These are phyloP conservation scores for Fragaria nilgerrensis DNA, from an alignment of 306 rosid genomes.

Conservation along the genomic window DNA sequence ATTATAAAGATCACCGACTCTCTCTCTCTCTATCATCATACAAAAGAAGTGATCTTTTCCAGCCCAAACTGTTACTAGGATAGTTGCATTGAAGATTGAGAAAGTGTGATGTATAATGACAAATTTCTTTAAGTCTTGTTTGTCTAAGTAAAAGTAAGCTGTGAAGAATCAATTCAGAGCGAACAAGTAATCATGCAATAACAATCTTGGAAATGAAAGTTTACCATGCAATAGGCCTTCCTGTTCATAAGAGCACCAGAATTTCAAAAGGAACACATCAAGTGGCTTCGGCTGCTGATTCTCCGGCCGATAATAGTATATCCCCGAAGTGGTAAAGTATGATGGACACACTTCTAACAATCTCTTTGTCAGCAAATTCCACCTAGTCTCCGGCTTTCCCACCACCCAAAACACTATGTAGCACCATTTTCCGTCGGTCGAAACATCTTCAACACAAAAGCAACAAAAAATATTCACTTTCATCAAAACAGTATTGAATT, in stretches of 20 bases:
- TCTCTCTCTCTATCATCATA: background rate
- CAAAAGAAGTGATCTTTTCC: background rate
- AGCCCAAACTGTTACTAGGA: background rate
- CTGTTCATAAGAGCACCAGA: slow-evolving; percentile 52
- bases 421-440: slow-evolving; percentile 69
- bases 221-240: slow-evolving; percentile 55
- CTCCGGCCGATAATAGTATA: slow-evolving; percentile 37
- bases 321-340: slow-evolving; percentile 41
- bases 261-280: slow-evolving; percentile 51
- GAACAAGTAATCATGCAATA: background rate
- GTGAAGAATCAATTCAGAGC: background rate
- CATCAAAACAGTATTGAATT: slow-evolving; percentile 1
- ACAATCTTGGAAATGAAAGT: background rate
- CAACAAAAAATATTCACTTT: background rate
- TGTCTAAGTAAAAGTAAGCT: background rate
- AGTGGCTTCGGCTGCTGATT: slow-evolving; percentile 37
- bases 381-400: slow-evolving; percentile 44
- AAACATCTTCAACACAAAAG: slow-evolving; percentile 30
- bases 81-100: background rate
- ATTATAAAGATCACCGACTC: background rate
- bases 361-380: slow-evolving; percentile 52
- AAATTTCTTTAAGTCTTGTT: background rate
- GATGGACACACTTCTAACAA: slow-evolving; percentile 58
- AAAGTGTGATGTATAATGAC: background rate
- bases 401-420: slow-evolving; percentile 54